phyloP scores from a whole-genome alignment of 352 stramenopile species.

The Hyaloperonospora arabidopsidis region DNA sequence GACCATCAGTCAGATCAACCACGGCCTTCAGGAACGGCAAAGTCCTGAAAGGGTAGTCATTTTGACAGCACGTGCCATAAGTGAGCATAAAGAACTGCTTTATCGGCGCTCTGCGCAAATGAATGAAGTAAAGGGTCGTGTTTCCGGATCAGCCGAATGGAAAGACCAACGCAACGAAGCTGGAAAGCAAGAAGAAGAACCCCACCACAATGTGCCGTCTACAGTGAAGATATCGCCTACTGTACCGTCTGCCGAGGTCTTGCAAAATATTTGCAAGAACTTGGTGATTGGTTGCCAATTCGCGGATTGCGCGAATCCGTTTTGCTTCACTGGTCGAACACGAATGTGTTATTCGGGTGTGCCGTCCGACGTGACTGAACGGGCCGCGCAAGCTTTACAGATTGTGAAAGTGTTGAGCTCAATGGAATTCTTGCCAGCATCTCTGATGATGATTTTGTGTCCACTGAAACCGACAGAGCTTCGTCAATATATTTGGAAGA shows the following conservation, averaged over 20 bases:
- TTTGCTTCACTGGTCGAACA: slow-evolving; percentile 30
- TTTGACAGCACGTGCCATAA: slow-evolving; percentile 29
- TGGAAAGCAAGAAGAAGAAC: slow-evolving; percentile 25
- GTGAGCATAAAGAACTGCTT: slow-evolving; percentile 46
- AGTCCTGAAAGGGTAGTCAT: slow-evolving; percentile 26
- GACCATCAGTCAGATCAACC: slow-evolving; percentile 53
- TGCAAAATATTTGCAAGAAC: slow-evolving; percentile 42
- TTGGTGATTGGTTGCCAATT: slow-evolving; percentile 40
- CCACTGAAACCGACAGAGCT: slow-evolving; percentile 21
- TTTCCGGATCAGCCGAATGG: slow-evolving; percentile 77
- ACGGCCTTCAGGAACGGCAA: slow-evolving; percentile 22
- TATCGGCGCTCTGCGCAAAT: slow-evolving; percentile 26
- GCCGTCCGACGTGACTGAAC: slow-evolving; percentile 31
- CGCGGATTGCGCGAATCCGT: slow-evolving; percentile 33
- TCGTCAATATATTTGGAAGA: slow-evolving; percentile 35
- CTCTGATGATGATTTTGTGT: slow-evolving; percentile 40
- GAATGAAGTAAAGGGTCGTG: slow-evolving; percentile 53
- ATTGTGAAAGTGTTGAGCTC: slow-evolving; percentile 32
- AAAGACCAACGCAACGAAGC: slow-evolving; percentile 65
- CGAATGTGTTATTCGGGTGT: neutral
- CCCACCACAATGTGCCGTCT: neutral
- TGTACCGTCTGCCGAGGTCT: slow-evolving; percentile 21
- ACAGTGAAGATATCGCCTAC: neutral
- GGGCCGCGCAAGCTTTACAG: slow-evolving; percentile 43
- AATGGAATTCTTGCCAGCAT: slow-evolving; percentile 26